Evolutionary conservation across 164 flowering plant genomes (phyloP).

Genomic region (Hamamelis virginiana): DNA sequence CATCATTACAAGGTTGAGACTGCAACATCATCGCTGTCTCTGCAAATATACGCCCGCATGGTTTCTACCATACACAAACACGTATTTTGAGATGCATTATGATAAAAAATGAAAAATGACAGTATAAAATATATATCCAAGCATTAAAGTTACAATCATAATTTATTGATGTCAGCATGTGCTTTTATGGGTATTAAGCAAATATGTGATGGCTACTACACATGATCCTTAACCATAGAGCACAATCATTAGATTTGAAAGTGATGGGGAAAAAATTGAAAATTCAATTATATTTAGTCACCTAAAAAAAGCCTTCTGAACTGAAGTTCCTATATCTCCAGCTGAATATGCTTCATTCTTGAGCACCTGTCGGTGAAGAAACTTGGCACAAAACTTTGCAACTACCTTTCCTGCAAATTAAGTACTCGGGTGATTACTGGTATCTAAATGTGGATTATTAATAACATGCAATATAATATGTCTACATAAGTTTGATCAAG

Average conservation of each 20-base stretch:
- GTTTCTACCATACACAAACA: no score
- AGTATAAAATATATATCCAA: no score
- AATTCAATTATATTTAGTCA: conserved; percentile 13
- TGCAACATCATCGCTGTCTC: no score
- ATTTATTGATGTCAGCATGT: no score
- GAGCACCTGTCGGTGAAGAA: conserved; percentile 87
- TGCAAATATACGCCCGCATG: no score
- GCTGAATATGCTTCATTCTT: conserved; percentile 77
- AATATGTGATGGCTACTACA: no score
- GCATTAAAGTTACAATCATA: no score
- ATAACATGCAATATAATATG: neutral
- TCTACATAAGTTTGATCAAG: neutral
- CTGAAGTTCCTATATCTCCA: conserved; percentile 84
- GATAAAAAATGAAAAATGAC: no score
- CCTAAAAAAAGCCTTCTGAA: conserved; percentile 92
- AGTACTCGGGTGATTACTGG: neutral
- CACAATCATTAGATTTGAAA: neutral
- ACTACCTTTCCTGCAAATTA: conserved; percentile 85
- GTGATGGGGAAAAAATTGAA: neutral
- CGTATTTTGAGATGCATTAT: no score
- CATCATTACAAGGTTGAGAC: no score
- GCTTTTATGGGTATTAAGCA: no score
- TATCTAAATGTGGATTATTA: neutral
- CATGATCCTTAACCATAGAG: neutral
- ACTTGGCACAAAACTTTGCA: conserved; percentile 97